Percentiles rank a stretch among this genome's conserved stretches.
phyloP scores from a whole-genome alignment of 108 stramenopile genomes.

The Discostella pseudostelligera region DNA sequence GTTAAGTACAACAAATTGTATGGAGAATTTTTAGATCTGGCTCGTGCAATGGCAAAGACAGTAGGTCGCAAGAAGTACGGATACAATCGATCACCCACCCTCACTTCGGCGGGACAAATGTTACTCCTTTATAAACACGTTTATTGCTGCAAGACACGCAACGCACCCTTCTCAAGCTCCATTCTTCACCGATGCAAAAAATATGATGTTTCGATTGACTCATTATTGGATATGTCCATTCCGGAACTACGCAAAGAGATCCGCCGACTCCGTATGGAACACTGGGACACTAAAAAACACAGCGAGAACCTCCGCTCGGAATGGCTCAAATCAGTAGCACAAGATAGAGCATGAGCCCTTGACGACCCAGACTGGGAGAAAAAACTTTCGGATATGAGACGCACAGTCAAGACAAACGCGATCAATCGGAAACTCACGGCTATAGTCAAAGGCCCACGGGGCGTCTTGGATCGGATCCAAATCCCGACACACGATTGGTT shows the following conservation, averaged over 20 bases:
- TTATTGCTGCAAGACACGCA: neutral
- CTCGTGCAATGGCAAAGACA: neutral
- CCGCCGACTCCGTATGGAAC: neutral
- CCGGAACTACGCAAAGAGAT: neutral
- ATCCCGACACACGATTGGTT: slow-evolving; percentile 6
- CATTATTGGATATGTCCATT: neutral
- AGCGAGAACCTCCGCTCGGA: neutral
- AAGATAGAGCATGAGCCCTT: neutral
- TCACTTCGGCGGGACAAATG: neutral
- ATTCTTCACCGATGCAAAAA: neutral
- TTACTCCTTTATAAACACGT: slow-evolving; percentile 1
- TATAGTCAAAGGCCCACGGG: neutral
- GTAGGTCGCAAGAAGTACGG: neutral
- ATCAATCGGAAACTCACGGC: neutral
- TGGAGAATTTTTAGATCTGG: neutral
- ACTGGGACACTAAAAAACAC: neutral
- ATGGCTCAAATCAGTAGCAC: neutral
- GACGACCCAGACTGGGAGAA: slow-evolving; percentile 2
- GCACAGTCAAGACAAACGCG: neutral
- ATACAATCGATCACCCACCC: neutral
- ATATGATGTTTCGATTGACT: neutral
- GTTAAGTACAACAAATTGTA: neutral
- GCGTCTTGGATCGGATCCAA: neutral
- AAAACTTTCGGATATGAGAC: neutral
- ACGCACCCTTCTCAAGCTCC: neutral